Base-by-base conservation (phyloP, 305 asterid species). In the Fraxinus nigra region DNA sequence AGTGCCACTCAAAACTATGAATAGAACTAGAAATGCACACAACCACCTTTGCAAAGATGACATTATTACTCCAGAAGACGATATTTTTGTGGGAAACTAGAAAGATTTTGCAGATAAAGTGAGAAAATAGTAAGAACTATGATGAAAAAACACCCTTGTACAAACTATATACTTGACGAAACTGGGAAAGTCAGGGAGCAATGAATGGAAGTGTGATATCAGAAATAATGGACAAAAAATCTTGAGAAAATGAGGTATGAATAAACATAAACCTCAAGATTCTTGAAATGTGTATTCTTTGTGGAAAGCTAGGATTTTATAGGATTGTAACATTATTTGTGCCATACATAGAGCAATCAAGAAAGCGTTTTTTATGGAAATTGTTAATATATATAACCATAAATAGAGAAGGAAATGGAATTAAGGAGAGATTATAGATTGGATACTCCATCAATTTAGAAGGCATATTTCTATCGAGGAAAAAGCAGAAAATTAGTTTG, bases 1-100 rank as follows among this genome's bases (percentile, higher is more conserved):
- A 46, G 85, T 35, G 43, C 75, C 75, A 33, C 75, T 30, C 40
- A 59, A 32, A 56, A 28, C 26, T 20, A 81, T 24, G 9, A 80
- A n/a, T 8, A 81, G 10, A 51, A 48, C 80, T 56, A 84, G 37
- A 14, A 73, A 35, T n/a, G 65, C 30, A 70, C 54, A 26, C 2
- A 18, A 56, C 28, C 6, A 4, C 46, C 37, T 9, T 30, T 6
- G 28, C 28, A 4, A 24, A 26, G 7, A 37, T 1, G 13, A 26
- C 86, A 84, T 84, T 65, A 69, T 34, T 6, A 34, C 24, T 16
- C 9, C 1, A 28, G 33, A 18, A 70, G 33, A 9, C 4, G 18
- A 37, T 13, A 75, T 6, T 4, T 48, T 61, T 10, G 2, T 69
- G 38, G 18, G 2, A 28, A 69, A 28, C 33, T 22, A 7, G 26